A percentile compares a stretch with the other conserved stretches of the same genome.
phyloP scores from a whole-genome alignment of 192 early-diverging fungal species.

The Coemansia pectinata region DNA sequence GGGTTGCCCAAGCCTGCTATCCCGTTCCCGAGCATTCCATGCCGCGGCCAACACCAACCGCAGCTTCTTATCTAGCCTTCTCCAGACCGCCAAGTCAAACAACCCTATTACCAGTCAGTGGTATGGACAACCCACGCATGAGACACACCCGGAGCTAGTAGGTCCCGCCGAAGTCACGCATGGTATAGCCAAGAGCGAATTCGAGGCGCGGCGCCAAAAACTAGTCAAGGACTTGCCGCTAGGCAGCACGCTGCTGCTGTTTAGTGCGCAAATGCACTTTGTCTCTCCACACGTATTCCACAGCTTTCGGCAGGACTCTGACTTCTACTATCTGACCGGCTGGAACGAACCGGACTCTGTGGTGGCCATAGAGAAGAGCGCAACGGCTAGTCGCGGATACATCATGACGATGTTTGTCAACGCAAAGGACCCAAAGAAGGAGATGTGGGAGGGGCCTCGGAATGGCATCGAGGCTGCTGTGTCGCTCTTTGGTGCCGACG shows the following conservation, averaged over 20 bases:
- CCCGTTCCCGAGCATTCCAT: conserved; percentile 3
- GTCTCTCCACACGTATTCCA: conserved; percentile 92
- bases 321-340: conserved; percentile 87
- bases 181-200: conserved; percentile 76
- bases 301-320: conserved; percentile 90
- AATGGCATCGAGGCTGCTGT: conserved; percentile 78
- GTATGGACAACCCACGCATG: conserved; percentile 78
- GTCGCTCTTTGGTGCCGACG: conserved; percentile 80
- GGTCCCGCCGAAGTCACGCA: conserved; percentile 75
- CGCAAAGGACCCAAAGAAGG: conserved; percentile 70
- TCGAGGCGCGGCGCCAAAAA: conserved; percentile 66
- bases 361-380: conserved; percentile 62
- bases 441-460: conserved; percentile 92
- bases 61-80: conserved; percentile 32
- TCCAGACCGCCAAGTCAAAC: conserved; percentile 44
- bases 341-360: conserved; percentile 92
- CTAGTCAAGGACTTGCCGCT: conserved; percentile 67
- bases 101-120: conserved; percentile 45
- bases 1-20: background rate
- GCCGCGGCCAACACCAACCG: background rate
- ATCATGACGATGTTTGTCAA: conserved; percentile 86
- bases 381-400: conserved; percentile 57
- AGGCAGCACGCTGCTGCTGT: conserved; percentile 66
- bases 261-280: conserved; percentile 78
- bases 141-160: conserved; percentile 84